Conservation (phyloP, 768 basidiomycete species). For the Coprinopsis cinerea region DNA sequence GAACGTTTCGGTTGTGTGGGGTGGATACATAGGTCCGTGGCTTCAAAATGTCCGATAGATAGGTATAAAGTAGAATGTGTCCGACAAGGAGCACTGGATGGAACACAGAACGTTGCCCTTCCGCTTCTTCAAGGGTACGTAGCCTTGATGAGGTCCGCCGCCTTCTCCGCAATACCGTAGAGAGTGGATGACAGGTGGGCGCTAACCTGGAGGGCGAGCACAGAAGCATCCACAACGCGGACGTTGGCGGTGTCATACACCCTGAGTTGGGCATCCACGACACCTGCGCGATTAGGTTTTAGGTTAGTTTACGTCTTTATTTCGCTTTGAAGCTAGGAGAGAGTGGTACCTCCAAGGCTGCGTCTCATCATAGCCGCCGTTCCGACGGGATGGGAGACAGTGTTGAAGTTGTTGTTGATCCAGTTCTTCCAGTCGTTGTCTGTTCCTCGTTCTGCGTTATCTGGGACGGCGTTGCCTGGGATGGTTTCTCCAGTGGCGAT, state of each 20-base stretch:
- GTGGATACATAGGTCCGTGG: too few relatives aligned
- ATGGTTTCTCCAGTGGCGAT: constrained; percentile 37
- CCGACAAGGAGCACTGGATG: not conserved
- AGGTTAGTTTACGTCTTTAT: constrained; percentile 2
- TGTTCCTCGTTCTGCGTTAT: constrained; percentile 37
- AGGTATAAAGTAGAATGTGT: not conserved
- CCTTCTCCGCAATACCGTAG: constrained; percentile 53
- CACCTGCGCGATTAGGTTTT: constrained; percentile 26
- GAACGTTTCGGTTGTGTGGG: too few relatives aligned
- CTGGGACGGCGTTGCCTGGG: constrained; percentile 37
- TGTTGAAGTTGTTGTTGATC: constrained; percentile 36
- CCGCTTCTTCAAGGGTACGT: constrained; percentile 10
- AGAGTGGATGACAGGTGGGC: constrained; percentile 42
- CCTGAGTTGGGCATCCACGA: constrained; percentile 39
- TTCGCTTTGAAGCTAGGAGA: constrained; percentile 16
- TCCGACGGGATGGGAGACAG: constrained; percentile 28
- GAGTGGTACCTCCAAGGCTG: constrained; percentile 21
- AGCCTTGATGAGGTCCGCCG: constrained; percentile 45
- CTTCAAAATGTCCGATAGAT: not conserved
- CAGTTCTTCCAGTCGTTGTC: constrained; percentile 42
- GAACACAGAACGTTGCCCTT: not conserved
- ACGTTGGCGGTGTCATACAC: constrained; percentile 45
- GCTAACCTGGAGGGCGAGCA: constrained; percentile 43
- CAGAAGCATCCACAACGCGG: constrained; percentile 46
- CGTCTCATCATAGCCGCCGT: constrained; percentile 9